phyloP scores from a whole-genome alignment of 306 rosid species.

The Astragalus membranaceus region DNA sequence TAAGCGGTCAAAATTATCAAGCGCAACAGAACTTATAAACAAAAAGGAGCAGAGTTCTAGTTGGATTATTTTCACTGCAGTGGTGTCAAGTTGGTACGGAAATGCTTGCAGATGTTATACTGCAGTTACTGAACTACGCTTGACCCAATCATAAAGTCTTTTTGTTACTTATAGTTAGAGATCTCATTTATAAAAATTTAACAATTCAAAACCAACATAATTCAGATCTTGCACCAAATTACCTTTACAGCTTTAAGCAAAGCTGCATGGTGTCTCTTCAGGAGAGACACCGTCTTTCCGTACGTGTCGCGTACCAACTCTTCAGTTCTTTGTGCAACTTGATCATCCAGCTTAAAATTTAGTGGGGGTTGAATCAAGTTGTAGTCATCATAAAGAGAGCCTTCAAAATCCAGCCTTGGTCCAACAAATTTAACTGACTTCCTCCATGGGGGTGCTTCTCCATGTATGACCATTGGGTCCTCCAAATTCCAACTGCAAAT shows the following conservation, averaged over 20 bases:
- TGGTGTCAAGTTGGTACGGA: neutral
- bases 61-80: conserved; percentile 1
- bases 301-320: conserved; percentile 60
- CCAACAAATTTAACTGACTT: conserved; percentile 69
- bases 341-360: conserved; percentile 78
- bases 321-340: conserved; percentile 74
- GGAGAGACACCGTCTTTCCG: conserved; percentile 57
- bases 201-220: neutral
- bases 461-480: conserved; percentile 87
- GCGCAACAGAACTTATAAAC: neutral
- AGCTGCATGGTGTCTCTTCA: conserved; percentile 77
- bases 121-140: neutral
- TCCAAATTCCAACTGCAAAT: conserved; percentile 88
- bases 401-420: conserved; percentile 92
- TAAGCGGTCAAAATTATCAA: neutral
- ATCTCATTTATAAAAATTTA: neutral
- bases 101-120: neutral
- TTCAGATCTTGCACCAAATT: conserved; percentile 14
- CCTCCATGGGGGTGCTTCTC: conserved; percentile 96
- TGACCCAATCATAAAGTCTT: neutral
- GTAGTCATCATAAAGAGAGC: conserved; percentile 80
- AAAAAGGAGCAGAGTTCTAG: neutral
- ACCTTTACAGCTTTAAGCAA: conserved; percentile 83
- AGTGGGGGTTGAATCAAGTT: conserved; percentile 65
- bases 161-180: neutral